Conservation (phyloP, 768 basidiomycete genomes). For the Hemileccinum rubropunctum region DNA sequence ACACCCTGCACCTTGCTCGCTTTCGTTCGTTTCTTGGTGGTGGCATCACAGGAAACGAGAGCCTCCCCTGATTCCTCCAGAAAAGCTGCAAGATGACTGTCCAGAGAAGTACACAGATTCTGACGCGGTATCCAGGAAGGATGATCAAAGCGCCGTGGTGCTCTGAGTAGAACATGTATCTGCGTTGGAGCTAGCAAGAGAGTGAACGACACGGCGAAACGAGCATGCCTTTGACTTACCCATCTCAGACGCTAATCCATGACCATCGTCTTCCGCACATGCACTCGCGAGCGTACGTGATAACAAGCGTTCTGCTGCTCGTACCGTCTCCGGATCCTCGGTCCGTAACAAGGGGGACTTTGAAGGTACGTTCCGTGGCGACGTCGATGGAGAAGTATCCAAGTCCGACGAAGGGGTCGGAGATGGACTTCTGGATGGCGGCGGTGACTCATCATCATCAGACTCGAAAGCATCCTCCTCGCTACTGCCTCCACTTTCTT, state of each 20-base stretch:
- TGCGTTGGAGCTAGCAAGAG: constrained; percentile 41
- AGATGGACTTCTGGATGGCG: constrained; percentile 27
- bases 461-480: constrained; percentile 9
- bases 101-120: constrained; percentile 37
- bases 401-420: constrained; percentile 20
- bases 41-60: constrained; percentile 11
- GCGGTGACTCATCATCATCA: constrained; percentile 13
- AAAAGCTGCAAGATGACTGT: constrained; percentile 36
- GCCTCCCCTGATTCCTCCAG: constrained; percentile 24
- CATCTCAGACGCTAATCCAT: constrained; percentile 41
- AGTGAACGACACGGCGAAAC: neutral
- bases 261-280: constrained; percentile 39
- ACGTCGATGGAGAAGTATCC: constrained; percentile 23
- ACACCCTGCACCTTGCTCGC: constrained; percentile 36
- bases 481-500: constrained; percentile 1
- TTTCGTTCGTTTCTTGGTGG: constrained; percentile 29
- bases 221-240: constrained; percentile 22
- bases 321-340: constrained; percentile 34
- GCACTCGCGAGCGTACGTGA: constrained; percentile 45
- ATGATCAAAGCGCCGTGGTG: constrained; percentile 46
- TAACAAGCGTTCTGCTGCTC: constrained; percentile 39
- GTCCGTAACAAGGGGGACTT: constrained; percentile 4
- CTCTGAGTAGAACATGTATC: constrained; percentile 45
- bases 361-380: constrained; percentile 3
- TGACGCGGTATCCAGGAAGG: constrained; percentile 48